Evolutionary conservation across 768 basidiomycete species (phyloP).

Genomic region (Lepiota subincarnata): DNA sequence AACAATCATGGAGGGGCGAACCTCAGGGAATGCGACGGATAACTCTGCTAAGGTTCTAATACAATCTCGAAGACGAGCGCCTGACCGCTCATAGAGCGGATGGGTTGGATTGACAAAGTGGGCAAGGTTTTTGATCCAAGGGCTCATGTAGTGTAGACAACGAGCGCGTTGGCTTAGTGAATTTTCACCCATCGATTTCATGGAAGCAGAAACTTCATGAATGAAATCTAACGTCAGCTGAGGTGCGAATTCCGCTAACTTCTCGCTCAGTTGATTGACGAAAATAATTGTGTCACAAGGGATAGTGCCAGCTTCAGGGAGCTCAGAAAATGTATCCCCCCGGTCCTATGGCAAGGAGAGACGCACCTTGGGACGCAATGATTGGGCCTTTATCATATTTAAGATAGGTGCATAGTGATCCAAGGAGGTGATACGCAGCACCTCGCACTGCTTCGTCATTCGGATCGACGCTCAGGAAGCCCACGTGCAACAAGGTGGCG

Average conservation of each 20-base stretch:
- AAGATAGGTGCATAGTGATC: slow-evolving; percentile 72
- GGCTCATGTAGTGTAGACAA: slow-evolving; percentile 78
- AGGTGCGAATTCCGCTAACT: slow-evolving; percentile 68
- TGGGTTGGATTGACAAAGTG: slow-evolving; percentile 67
- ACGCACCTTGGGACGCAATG: slow-evolving; percentile 63
- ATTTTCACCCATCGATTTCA: slow-evolving; percentile 45
- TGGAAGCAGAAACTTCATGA: slow-evolving; percentile 72
- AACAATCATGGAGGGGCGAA: slow-evolving; percentile 23
- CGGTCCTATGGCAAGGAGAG: neutral
- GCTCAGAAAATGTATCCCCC: neutral
- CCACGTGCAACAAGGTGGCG: slow-evolving; percentile 82
- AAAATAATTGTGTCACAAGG: slow-evolving; percentile 64
- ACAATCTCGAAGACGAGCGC: slow-evolving; percentile 74
- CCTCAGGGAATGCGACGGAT: slow-evolving; percentile 70
- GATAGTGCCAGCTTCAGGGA: slow-evolving; percentile 56
- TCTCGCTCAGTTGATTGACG: slow-evolving; percentile 63
- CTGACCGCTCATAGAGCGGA: slow-evolving; percentile 66
- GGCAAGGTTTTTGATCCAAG: slow-evolving; percentile 84
- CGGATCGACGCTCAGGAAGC: slow-evolving; percentile 72
- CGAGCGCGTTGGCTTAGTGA: slow-evolving; percentile 54
- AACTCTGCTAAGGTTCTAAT: slow-evolving; percentile 76
- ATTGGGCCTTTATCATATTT: slow-evolving; percentile 72
- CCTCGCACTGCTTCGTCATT: slow-evolving; percentile 73
- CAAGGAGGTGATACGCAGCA: slow-evolving; percentile 77
- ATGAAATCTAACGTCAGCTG: slow-evolving; percentile 86